phyloP scores from a whole-genome alignment of 306 rosid species.

The Rosa persica region DNA sequence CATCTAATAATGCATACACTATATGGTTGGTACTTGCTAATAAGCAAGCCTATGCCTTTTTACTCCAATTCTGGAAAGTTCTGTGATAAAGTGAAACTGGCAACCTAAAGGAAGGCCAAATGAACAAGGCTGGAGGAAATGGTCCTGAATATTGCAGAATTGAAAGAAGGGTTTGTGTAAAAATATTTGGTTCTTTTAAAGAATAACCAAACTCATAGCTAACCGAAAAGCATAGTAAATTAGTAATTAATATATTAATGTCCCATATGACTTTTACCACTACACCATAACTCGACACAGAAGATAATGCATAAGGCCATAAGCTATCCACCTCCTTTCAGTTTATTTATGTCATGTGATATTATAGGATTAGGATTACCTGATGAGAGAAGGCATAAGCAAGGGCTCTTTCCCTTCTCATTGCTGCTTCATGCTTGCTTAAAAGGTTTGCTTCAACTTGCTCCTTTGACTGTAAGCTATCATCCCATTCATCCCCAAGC shows the following conservation, averaged over 20 bases:
- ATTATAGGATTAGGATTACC: constrained; percentile 48
- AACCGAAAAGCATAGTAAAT: neutral
- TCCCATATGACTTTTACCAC: neutral
- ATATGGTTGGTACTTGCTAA: neutral
- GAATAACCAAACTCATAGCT: neutral
- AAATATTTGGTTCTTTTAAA: neutral
- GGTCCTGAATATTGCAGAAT: neutral
- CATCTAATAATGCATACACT: neutral
- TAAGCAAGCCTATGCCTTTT: neutral
- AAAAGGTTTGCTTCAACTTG: constrained; percentile 85
- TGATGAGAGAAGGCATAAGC: constrained; percentile 98
- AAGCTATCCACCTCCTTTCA: neutral
- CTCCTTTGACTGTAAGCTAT: constrained; percentile 91
- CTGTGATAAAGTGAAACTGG: neutral
- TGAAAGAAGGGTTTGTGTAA: neutral
- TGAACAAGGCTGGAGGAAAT: neutral
- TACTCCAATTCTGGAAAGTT: neutral
- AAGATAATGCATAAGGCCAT: neutral
- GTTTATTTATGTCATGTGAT: neutral
- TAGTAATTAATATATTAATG: neutral
- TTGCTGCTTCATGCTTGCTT: constrained; percentile 84
- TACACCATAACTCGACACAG: neutral
- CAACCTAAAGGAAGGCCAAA: neutral
- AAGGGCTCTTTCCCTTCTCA: constrained; percentile 92
- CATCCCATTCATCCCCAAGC: constrained; percentile 99